Base-by-base conservation (phyloP, 2,329 filamentous ascomycete species). In the Fusarium palustre region DNA sequence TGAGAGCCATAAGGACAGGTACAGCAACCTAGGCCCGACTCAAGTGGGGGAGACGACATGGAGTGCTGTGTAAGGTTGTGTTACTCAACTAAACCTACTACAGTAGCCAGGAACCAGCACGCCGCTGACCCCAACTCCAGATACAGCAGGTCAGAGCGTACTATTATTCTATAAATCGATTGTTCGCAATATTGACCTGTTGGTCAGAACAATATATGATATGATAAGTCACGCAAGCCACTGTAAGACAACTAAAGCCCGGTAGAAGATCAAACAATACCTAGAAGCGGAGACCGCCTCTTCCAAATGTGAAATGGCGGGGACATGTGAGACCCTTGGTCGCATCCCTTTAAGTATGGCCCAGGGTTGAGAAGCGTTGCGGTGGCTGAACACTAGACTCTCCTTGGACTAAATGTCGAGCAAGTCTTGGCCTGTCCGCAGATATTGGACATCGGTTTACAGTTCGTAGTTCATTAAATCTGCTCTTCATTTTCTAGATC, bases 331-430 rank as follows among this genome's bases (percentile, higher is more conserved):
- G 54, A 68, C 64, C 64, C 64, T 59, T 50, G 38, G 22, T 31
- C 33, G 16, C 25, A 49, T 49, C 33, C 47, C 33, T 31, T 49
- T 18, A 49, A 30, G 11, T 28, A 25, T 64, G 25, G 33, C 45
- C 36, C 45, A 46, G 64, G 65, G 43, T 50, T 15, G 16, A 42
- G 28, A 36, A 36, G 20, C 47, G 33, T 20, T 43, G 28, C 42
- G 57, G 46, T 49, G 54, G 54, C 41, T 55, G 16, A 43, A 43
- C 48, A n/a, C 36, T 34, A 52, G 42, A 66, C 18, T 28, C 39
- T 30, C n/a, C 65, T 81, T 80, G 41, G 41, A 43, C 24, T 49
- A n/a, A 49, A 49, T 49, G 46, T 22, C 22, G 22, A 34, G 8
- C 18, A 49, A 34, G 13, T 42, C 4, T 20, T 25, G 11, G 34